Conservation (phyloP, 2,329 filamentous ascomycete species). For the Massarina eburnea region DNA sequence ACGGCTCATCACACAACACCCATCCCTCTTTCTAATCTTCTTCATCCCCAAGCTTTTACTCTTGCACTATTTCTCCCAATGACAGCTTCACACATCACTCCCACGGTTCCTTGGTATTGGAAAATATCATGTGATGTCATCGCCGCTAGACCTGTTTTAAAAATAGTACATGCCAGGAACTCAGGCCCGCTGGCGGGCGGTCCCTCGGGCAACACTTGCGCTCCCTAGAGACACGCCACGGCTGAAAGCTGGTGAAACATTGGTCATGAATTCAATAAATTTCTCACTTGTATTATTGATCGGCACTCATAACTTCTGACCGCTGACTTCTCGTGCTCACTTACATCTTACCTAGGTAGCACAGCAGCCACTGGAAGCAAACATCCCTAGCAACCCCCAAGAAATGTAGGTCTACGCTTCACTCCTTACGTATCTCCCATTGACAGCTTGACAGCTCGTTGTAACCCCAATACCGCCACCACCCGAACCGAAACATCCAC, state of each 20-base stretch:
- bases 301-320: background rate
- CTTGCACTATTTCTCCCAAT: too few relatives aligned
- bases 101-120: too few relatives aligned
- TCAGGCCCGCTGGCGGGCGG: background rate
- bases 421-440: background rate
- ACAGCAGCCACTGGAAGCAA: background rate
- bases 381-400: background rate
- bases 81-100: too few relatives aligned
- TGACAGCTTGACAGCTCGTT: background rate
- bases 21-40: too few relatives aligned
- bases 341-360: background rate
- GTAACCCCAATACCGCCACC: background rate
- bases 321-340: background rate
- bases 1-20: too few relatives aligned
- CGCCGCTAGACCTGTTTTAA: background rate
- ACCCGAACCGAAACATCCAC: constrained; percentile 3
- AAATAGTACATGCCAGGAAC: background rate
- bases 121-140: background rate
- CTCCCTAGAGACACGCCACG: background rate
- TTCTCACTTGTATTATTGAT: background rate
- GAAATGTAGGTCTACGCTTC: background rate
- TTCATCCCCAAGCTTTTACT: too few relatives aligned
- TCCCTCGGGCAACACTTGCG: background rate
- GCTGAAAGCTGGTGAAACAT: background rate
- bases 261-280: background rate